Evolutionary conservation across 176 grass and related monocot genomes (phyloP).

Genomic region (Oryza rufipogon): DNA sequence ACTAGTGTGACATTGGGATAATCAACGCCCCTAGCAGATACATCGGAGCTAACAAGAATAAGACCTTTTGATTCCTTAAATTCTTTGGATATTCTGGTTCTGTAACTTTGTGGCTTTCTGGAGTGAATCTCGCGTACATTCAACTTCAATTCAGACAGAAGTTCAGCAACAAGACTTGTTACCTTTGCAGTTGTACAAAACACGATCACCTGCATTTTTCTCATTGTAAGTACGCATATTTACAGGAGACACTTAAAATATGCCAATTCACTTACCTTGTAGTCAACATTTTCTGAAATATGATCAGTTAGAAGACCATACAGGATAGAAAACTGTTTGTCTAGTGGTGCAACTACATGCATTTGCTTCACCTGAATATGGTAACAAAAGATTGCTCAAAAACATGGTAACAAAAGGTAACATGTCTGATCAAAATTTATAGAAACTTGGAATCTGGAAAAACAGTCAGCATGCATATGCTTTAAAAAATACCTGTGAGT

Average conservation of each 20-base stretch:
- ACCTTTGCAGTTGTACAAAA: slow-evolving; percentile 98
- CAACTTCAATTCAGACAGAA: slow-evolving; percentile 81
- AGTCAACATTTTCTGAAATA: slow-evolving; percentile 89
- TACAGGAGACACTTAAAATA: not conserved
- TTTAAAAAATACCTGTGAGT: slow-evolving; percentile 64
- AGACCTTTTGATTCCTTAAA: slow-evolving; percentile 96
- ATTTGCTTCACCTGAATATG: slow-evolving; percentile 91
- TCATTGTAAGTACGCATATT: slow-evolving; percentile 9
- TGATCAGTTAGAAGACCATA: slow-evolving; percentile 84
- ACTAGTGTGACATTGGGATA: slow-evolving; percentile 98
- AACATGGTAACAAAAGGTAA: slow-evolving; percentile 44
- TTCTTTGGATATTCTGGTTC: slow-evolving; percentile 97
- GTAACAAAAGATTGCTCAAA: slow-evolving; percentile 26
- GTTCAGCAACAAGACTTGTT: slow-evolving; percentile 83
- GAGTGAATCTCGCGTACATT: slow-evolving; percentile 97
- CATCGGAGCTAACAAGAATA: slow-evolving; percentile 97
- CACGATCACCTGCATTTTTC: slow-evolving; percentile 81
- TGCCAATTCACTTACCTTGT: slow-evolving; percentile 65
- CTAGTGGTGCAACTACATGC: slow-evolving; percentile 85
- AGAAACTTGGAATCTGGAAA: not conserved
- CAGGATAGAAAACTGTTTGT: slow-evolving; percentile 87
- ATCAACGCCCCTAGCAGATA: slow-evolving; percentile 94
- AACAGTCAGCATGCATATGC: too few species aligned
- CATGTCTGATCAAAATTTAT: slow-evolving; percentile 1
- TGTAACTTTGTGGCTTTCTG: slow-evolving; percentile 89